A percentile compares a stretch with the other conserved stretches of the same genome.
These are phyloP conservation scores for Colletotrichum shisoi DNA, from an alignment of 2,329 filamentous ascomycete genomes.

Conservation along the genomic window DNA sequence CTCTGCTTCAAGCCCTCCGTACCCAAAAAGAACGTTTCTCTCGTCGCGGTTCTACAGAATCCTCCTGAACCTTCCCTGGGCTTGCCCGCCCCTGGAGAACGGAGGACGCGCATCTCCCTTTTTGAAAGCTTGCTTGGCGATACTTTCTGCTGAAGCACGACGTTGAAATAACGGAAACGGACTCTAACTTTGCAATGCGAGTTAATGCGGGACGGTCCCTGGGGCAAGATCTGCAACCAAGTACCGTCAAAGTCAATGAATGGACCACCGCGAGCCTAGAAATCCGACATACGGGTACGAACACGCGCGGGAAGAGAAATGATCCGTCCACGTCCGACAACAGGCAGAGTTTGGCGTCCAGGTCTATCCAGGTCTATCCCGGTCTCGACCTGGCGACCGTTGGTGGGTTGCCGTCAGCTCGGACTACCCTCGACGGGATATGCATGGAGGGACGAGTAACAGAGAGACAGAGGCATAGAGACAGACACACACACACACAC, in stretches of 20 bases:
- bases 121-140: constrained; percentile 7
- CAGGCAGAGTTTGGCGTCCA: constrained; percentile 11
- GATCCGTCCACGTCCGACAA: constrained; percentile 12
- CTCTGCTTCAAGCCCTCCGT: too few relatives aligned
- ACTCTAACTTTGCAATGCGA: constrained; percentile 23
- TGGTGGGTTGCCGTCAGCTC: constrained; percentile 3
- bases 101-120: neutral
- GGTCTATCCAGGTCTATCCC: constrained; percentile 18
- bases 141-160: constrained; percentile 7
- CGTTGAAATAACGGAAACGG: constrained; percentile 14
- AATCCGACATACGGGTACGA: constrained; percentile 32
- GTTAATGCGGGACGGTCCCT: neutral
- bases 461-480: too few relatives aligned
- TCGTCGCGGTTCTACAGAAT: constrained; percentile 6
- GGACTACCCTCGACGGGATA: constrained; percentile 9
- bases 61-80: neutral
- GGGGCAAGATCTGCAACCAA: constrained; percentile 18
- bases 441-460: neutral
- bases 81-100: constrained; percentile 1
- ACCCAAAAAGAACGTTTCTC: neutral
- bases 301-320: neutral
- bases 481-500: too few relatives aligned
- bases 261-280: constrained; percentile 1
- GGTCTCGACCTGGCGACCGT: neutral
- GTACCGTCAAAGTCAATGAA: neutral